phyloP scores from a whole-genome alignment of 768 basidiomycete species.

The Psilocybe cubensis region DNA sequence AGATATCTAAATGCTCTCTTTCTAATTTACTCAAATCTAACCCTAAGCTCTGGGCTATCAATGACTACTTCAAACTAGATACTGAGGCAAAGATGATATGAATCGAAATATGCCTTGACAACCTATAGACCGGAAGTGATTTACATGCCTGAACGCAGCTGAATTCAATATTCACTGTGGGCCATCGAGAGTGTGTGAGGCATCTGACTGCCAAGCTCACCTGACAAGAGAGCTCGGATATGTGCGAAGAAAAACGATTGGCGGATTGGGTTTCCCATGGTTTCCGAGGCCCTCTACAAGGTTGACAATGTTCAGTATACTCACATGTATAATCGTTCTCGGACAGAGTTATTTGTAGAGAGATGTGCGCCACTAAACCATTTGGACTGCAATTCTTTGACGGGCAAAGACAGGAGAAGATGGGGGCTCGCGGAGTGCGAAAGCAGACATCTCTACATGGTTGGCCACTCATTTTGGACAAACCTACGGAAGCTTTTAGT shows the following conservation, averaged over 20 bases:
- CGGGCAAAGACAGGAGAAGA: constrained; percentile 23
- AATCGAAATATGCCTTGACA: too few species aligned
- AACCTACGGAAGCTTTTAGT: constrained; percentile 39
- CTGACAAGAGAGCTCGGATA: constrained; percentile 19
- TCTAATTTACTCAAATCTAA: constrained; percentile 1
- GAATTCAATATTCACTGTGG: not conserved
- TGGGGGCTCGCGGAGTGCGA: constrained; percentile 33
- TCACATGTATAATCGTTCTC: constrained; percentile 15
- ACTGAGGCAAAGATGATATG: too few species aligned
- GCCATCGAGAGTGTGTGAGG: constrained; percentile 1
- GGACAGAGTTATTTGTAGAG: constrained; percentile 27
- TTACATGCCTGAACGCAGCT: not conserved
- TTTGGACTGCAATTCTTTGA: constrained; percentile 26
- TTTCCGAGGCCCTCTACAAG: constrained; percentile 23
- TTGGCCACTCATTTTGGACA: constrained; percentile 22
- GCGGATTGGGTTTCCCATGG: constrained; percentile 28
- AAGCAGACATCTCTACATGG: constrained; percentile 17
- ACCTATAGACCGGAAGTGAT: not conserved
- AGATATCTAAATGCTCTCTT: not conserved
- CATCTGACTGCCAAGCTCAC: constrained; percentile 17
- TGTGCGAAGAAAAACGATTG: constrained; percentile 14
- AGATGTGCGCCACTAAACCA: constrained; percentile 39
- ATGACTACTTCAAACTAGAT: constrained; percentile 6
- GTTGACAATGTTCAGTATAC: constrained; percentile 18
- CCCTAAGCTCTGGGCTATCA: not conserved